A percentile compares a stretch with the other conserved stretches of the same genome.
phyloP scores from a whole-genome alignment of 2,329 filamentous ascomycete genomes.

The Aotearoamyces nothofagi region DNA sequence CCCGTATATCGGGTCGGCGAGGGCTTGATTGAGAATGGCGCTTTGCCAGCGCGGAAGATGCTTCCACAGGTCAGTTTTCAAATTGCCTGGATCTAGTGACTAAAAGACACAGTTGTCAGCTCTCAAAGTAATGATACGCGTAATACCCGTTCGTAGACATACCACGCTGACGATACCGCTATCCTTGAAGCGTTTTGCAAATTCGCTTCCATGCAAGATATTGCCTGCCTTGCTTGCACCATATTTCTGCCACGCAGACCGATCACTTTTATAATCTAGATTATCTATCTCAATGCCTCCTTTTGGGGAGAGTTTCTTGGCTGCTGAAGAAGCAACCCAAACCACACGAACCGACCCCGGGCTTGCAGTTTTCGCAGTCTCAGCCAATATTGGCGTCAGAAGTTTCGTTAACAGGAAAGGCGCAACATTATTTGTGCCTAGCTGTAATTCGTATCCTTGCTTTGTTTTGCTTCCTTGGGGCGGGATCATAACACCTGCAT shows the following conservation, averaged over 20 bases:
- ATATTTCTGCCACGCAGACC: conserved; percentile 9
- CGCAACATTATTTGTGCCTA: conserved; percentile 20
- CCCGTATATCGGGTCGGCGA: conserved; percentile 12
- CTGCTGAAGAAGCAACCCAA: conserved; percentile 17
- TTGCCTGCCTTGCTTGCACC: conserved; percentile 15
- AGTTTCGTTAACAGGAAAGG: conserved; percentile 21
- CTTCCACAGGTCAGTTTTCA: conserved; percentile 11
- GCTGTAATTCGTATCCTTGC: conserved; percentile 19
- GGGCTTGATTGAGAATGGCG: conserved; percentile 4
- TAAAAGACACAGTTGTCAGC: conserved; percentile 2
- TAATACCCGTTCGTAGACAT: conserved; percentile 1
- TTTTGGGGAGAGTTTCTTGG: conserved; percentile 7
- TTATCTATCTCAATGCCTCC: conserved; percentile 13
- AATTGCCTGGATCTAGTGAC: conserved; percentile 17
- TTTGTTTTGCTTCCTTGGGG: conserved; percentile 15
- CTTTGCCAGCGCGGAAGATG: conserved; percentile 6
- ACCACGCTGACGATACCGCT: conserved; percentile 15
- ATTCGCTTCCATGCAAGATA: conserved; percentile 12
- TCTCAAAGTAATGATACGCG: too few relatives aligned
- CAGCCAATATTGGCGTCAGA: conserved; percentile 16
- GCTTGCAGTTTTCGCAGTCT: conserved; percentile 12
- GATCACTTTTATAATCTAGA: conserved; percentile 11
- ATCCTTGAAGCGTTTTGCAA: conserved; percentile 8
- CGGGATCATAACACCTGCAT: conserved; percentile 21
- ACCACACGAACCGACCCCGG: conserved; percentile 15